Evolutionary conservation across 345 rosid genomes (phyloP).

Genomic region (Reutealis trisperma): DNA sequence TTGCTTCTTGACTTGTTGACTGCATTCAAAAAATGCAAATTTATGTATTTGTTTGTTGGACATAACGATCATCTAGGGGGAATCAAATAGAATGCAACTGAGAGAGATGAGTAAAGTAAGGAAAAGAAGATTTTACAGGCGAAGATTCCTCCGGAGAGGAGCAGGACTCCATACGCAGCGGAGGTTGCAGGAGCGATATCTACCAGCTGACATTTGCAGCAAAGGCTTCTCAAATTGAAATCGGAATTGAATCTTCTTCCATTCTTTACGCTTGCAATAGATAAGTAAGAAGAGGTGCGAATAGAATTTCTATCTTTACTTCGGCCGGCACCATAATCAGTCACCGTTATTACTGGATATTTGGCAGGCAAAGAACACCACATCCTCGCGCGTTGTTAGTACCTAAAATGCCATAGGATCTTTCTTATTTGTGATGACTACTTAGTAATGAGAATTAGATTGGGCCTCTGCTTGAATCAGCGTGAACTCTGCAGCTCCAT

Average conservation of each 20-base stretch:
- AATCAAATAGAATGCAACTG: not conserved
- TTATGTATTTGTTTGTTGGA: not conserved
- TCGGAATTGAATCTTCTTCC: conserved; percentile 19
- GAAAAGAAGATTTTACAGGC: conserved; percentile 48
- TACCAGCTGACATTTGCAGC: conserved; percentile 55
- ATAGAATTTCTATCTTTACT: not conserved
- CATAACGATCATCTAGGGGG: too few relatives aligned
- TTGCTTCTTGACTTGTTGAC: conserved; percentile 71
- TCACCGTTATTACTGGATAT: not conserved
- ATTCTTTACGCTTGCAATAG: conserved; percentile 3
- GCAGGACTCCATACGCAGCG: conserved; percentile 67
- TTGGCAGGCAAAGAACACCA: not conserved
- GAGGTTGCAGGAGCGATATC: conserved; percentile 68
- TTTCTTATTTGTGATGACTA: too few relatives aligned
- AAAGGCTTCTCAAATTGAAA: not conserved
- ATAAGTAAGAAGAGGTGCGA: not conserved
- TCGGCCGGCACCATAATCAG: not conserved
- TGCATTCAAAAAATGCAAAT: conserved; percentile 24
- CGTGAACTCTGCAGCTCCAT: too few relatives aligned
- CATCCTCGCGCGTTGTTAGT: not conserved
- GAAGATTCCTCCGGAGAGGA: conserved; percentile 74
- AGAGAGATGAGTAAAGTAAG: too few relatives aligned
- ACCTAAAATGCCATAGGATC: too few relatives aligned
- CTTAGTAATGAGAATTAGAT: too few relatives aligned
- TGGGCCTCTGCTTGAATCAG: too few relatives aligned